Conservation (phyloP, 352 stramenopile species). For the Pythium diclinum region DNA sequence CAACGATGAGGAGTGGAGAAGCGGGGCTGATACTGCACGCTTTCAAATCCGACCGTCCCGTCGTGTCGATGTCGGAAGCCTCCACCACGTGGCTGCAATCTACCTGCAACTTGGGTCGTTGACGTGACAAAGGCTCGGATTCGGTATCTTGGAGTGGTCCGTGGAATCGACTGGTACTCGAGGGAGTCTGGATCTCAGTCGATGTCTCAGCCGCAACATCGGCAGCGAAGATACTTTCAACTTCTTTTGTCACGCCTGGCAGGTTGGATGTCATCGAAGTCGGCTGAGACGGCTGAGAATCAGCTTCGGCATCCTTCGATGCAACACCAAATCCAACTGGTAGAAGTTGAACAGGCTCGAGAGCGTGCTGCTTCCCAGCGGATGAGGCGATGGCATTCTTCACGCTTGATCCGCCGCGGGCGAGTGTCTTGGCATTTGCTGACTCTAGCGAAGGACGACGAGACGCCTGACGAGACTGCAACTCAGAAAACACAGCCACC, state of each 20-base stretch:
- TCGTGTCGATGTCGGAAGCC: neutral
- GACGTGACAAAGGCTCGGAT: neutral
- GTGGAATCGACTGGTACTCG: neutral
- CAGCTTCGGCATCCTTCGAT: neutral
- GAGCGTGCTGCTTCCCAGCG: constrained; percentile 1
- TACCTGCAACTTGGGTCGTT: neutral
- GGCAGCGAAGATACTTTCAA: neutral
- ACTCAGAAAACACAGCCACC: constrained; percentile 12
- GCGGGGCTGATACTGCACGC: too few relatives aligned
- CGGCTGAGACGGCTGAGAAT: neutral
- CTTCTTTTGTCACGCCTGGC: neutral
- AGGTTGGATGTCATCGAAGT: neutral
- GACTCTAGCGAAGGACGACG: constrained; percentile 10
- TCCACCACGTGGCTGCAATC: neutral
- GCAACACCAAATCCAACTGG: neutral
- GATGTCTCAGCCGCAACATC: neutral
- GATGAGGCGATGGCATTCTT: neutral
- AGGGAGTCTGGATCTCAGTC: neutral
- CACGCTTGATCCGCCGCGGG: neutral
- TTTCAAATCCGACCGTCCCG: too few relatives aligned
- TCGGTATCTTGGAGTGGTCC: neutral
- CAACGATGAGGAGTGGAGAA: neutral
- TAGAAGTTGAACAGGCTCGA: constrained; percentile 5
- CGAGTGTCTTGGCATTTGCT: neutral
- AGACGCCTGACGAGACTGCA: constrained; percentile 6